phyloP scores from a whole-genome alignment of 1,284 basidiomycete species.

The Athelia sp. region DNA sequence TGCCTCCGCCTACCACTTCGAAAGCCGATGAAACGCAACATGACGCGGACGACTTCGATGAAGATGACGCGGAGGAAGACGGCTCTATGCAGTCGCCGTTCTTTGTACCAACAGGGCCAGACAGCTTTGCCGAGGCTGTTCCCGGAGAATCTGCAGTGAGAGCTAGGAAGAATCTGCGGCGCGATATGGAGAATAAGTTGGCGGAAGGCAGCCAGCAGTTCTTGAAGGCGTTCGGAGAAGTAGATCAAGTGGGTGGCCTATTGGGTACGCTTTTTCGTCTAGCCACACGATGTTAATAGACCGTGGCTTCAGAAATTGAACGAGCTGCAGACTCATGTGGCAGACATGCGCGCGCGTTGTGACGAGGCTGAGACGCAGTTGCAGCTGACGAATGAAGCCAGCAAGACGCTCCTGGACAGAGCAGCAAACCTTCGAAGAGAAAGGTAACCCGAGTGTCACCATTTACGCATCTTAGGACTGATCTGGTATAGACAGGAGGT shows the following conservation, averaged over 20 bases:
- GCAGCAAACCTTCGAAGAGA: slow-evolving; percentile 81
- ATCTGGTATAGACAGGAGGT: slow-evolving; percentile 61
- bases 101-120: too few relatives aligned
- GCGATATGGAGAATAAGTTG: slow-evolving; percentile 80
- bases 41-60: slow-evolving; percentile 32
- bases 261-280: too few relatives aligned
- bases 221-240: slow-evolving; percentile 77
- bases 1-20: slow-evolving; percentile 25
- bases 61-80: slow-evolving; percentile 27
- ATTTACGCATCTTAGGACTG: too few relatives aligned
- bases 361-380: slow-evolving; percentile 81
- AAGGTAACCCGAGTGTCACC: too few relatives aligned
- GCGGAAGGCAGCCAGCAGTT: slow-evolving; percentile 79
- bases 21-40: slow-evolving; percentile 19
- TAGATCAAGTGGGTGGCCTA: slow-evolving; percentile 75
- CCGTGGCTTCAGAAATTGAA: slow-evolving; percentile 87
- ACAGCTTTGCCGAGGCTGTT: slow-evolving; percentile 20
- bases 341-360: slow-evolving; percentile 76
- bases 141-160: slow-evolving; percentile 55
- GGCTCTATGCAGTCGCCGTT: too few relatives aligned
- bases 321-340: slow-evolving; percentile 69
- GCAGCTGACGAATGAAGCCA: slow-evolving; percentile 71
- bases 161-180: slow-evolving; percentile 74
- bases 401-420: slow-evolving; percentile 80
- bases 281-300: too few relatives aligned